Evolutionary conservation across 1,139 yeast genomes (phyloP).

Genomic region (Hyphopichia fennica): DNA sequence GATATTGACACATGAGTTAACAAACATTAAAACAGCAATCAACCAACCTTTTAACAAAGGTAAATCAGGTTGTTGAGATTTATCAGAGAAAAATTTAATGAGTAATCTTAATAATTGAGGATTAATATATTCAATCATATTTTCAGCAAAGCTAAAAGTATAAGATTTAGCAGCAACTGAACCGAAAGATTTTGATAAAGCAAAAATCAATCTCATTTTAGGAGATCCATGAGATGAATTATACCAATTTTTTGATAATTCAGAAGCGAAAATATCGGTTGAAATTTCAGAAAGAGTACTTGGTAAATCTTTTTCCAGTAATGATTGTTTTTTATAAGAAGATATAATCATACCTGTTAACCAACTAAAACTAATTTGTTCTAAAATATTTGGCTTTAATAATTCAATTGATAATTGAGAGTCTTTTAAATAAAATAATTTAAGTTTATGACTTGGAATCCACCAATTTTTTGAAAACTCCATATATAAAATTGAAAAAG

Average conservation of each 20-base stretch:
- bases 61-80: constrained; percentile 21
- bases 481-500: constrained; percentile 19
- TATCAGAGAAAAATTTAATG: constrained; percentile 45
- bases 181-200: constrained; percentile 53
- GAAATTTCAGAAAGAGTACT: constrained; percentile 50
- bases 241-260: constrained; percentile 19
- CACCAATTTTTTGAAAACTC: constrained; percentile 25
- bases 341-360: constrained; percentile 55
- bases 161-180: constrained; percentile 41
- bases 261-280: constrained; percentile 26
- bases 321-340: constrained; percentile 47
- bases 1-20: constrained; percentile 14
- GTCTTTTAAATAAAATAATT: constrained; percentile 13
- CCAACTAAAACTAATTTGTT: constrained; percentile 58
- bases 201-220: constrained; percentile 36
- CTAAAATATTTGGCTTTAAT: constrained; percentile 47
- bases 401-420: constrained; percentile 14
- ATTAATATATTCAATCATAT: constrained; percentile 47
- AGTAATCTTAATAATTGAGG: constrained; percentile 55
- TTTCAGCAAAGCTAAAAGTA: constrained; percentile 44
- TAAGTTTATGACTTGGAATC: constrained; percentile 29
- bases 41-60: constrained; percentile 54
- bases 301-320: constrained; percentile 55
- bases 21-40: constrained; percentile 52
- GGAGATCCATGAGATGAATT: constrained; percentile 16